phyloP scores from a whole-genome alignment of 345 rosid genomes.

The Salix suchowensis region DNA sequence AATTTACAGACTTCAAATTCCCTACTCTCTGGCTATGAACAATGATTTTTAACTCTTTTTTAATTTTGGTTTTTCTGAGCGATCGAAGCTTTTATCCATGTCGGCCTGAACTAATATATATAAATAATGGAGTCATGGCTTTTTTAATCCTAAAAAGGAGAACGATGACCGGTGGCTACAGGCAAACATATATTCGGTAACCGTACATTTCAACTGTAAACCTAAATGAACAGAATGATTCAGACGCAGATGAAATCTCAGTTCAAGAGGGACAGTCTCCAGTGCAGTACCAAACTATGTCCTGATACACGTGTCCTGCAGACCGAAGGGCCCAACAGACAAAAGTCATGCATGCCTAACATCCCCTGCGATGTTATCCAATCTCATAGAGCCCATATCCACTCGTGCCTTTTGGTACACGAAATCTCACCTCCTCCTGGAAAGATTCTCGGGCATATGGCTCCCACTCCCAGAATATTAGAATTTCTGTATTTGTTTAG shows the following conservation, averaged over 20 bases:
- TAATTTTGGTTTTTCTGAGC: background rate
- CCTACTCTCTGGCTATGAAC: too few relatives aligned
- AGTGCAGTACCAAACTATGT: too few relatives aligned
- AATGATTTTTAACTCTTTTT: background rate
- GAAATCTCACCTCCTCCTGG: too few relatives aligned
- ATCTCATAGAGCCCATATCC: too few relatives aligned
- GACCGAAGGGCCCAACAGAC: background rate
- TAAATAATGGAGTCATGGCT: conserved; percentile 1
- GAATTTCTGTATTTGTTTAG: too few relatives aligned
- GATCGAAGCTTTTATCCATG: background rate
- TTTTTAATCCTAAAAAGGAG: conserved; percentile 10
- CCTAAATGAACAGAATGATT: background rate
- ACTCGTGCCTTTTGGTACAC: too few relatives aligned
- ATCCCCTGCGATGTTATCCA: too few relatives aligned
- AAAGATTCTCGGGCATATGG: too few relatives aligned
- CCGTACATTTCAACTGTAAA: conserved; percentile 3
- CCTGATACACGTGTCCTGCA: background rate
- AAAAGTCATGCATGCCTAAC: background rate
- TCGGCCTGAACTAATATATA: background rate
- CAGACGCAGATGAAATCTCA: background rate
- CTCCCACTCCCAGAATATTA: too few relatives aligned
- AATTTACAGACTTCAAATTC: background rate
- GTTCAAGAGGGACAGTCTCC: too few relatives aligned
- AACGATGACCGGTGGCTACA: conserved; percentile 37
- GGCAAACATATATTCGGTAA: background rate